Evolutionary conservation across 2,329 filamentous ascomycete genomes (phyloP), one percentile per base, ranked within the genome.

Genomic region (Clarireedia hainanense): DNA sequence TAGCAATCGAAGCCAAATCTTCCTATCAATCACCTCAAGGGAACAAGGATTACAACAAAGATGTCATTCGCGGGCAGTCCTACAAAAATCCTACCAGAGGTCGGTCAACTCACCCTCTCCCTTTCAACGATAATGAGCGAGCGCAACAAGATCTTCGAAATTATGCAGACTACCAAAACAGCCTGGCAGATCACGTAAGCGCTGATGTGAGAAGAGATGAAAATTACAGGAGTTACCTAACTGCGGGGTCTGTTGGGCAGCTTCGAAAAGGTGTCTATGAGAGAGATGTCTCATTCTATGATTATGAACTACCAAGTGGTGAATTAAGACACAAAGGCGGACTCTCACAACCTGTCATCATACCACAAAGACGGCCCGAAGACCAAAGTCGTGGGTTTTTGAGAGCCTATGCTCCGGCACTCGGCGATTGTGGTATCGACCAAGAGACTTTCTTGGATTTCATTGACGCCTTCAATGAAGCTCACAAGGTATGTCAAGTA

Each of bases 321-420:
- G 26, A 17, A 26, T 20, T 6, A 23, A 23, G 5, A 10, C 14
- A 37, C 3, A 37, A 5, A 4, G n/a, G 42, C 30, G 23, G 40
- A 17, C 48, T 56, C 1, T 51, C 46, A n/a, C 67, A 69, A 46
- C 77, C 77, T 0, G 73, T 81, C n/a, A 72, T 80, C 14, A 66
- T 81, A 4, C 75, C 77, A 0, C 79, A 81, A 55, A 66, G 77
- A 2, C 71, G 76, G 4, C 76, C 78, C 0, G 69, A 73, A 36
- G 68, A 70, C 17, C 73, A 74, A 39, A 61, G 65, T 0, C 70
- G 76, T 0, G 80, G 80, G 62, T 68, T 78, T 3, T 71, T 73
- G 12, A 76, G 76, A 1, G 52, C 52, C 2, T 81, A 81, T 59
- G 70, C 77, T 0, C 76, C 77, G 0, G 63, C 73, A 1, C 68